Percentiles rank a stretch among this genome's conserved stretches.
These are phyloP conservation scores for Aspergillus brunneoviolaceus DNA, from an alignment of 2,329 filamentous ascomycete species.

Conservation along the genomic window DNA sequence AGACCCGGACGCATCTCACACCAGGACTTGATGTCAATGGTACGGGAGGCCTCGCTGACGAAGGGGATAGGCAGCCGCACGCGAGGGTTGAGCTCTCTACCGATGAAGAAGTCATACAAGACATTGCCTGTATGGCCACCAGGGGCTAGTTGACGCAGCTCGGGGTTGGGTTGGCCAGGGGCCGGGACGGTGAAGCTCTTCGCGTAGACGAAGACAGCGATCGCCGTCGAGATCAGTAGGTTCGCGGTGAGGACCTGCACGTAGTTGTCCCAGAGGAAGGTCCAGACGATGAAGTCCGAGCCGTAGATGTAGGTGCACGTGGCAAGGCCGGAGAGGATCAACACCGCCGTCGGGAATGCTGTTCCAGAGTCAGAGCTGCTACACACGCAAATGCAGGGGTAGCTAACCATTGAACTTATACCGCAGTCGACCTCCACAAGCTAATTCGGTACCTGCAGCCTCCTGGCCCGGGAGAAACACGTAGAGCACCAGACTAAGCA, in stretches of 20 bases:
- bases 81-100: constrained; percentile 90
- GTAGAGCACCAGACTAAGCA: constrained; percentile 72
- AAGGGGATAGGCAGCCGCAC: constrained; percentile 66
- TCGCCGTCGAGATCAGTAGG: constrained; percentile 69
- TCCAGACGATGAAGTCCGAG: constrained; percentile 83
- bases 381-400: background rate
- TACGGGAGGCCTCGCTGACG: constrained; percentile 59
- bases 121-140: constrained; percentile 82
- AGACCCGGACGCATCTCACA: constrained; percentile 90
- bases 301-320: constrained; percentile 76
- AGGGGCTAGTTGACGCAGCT: constrained; percentile 73
- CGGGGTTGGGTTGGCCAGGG: constrained; percentile 61
- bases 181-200: constrained; percentile 75
- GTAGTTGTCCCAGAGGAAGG: constrained; percentile 89
- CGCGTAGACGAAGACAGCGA: constrained; percentile 78
- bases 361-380: constrained; percentile 21
- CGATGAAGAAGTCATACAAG: constrained; percentile 95
- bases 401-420: constrained; percentile 75
- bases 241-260: constrained; percentile 81
- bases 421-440: constrained; percentile 70
- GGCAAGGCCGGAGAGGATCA: constrained; percentile 68
- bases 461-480: constrained; percentile 72
- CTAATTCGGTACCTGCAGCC: constrained; percentile 67
- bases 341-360: constrained; percentile 75
- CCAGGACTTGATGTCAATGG: constrained; percentile 86